Conservation (phyloP, 1,284 basidiomycete species). For the Termitomyces sp. region DNA sequence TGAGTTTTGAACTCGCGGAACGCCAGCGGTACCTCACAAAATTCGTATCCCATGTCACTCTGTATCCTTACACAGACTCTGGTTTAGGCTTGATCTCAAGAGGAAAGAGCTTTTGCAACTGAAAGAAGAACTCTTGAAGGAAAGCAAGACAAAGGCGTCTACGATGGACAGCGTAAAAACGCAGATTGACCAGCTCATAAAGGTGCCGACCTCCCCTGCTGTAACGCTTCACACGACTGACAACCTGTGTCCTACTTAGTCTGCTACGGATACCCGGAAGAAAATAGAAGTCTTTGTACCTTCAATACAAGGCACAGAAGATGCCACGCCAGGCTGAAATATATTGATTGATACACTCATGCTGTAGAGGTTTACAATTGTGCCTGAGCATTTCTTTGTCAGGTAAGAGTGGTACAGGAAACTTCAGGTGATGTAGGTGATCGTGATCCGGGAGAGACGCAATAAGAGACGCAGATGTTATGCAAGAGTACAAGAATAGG, state of each 20-base stretch:
- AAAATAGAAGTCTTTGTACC: conserved; percentile 66
- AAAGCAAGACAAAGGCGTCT: conserved; percentile 58
- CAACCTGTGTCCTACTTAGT: conserved; percentile 32
- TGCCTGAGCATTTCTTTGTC: conserved; percentile 9
- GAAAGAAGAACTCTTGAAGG: conserved; percentile 70
- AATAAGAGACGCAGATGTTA: conserved; percentile 8
- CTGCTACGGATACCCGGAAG: conserved; percentile 65
- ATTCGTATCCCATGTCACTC: conserved; percentile 16
- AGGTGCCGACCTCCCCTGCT: conserved; percentile 37
- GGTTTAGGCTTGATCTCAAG: conserved; percentile 55
- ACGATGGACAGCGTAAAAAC: conserved; percentile 71
- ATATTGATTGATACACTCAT: not conserved
- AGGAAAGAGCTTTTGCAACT: conserved; percentile 58
- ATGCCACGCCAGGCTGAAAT: conserved; percentile 19
- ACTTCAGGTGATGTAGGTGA: conserved; percentile 14
- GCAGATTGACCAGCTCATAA: conserved; percentile 69
- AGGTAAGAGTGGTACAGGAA: conserved; percentile 15
- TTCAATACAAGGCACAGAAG: conserved; percentile 29
- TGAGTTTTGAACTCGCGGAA: conserved; percentile 77
- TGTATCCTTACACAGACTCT: not conserved
- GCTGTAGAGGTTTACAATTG: conserved; percentile 4
- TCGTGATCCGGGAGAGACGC: conserved; percentile 14
- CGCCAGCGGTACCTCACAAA: conserved; percentile 58
- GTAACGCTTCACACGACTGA: conserved; percentile 8
- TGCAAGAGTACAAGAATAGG: conserved; percentile 16